Evolutionary conservation across 1,284 basidiomycete species (phyloP), one percentile per base, ranked within the genome.

Genomic region (Ustilago hordei): DNA sequence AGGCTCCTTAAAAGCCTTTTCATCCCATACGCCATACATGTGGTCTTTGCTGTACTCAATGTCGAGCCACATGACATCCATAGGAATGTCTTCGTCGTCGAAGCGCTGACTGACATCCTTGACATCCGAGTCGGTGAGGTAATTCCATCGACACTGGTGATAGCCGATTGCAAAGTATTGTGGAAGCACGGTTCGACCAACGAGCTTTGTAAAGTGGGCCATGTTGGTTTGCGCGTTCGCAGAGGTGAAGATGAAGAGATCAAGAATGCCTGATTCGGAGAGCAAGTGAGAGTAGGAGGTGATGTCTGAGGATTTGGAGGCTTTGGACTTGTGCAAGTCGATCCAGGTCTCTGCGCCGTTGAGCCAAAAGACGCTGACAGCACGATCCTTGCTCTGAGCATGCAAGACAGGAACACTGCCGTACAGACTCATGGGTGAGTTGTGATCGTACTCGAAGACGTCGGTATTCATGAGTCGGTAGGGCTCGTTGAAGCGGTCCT

Each of bases 71-170:
- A 98, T 93, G 8, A 97, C 95, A 83, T 98, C 97, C 41, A 98
- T 91, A 0, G 97, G 96, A 62, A 98, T 95, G 81, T 97, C 93
- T 41, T 92, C 92, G 78, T 94, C 92, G 76, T 98, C 95, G 84
- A 99, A 98, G 60, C 91, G 89, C 81, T 89, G 89, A 87, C 95
- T 92, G 8, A 98, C 95, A n/a, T 90, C 89, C 19, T 95, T 90
- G 6, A 99, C 90, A 85, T 99, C 97, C 12, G 92, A 91, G 55
- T 94, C 92, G 85, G 91, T 93, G 77, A 97, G 90, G 84, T 99
- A 99, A 87, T 99, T 99, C 97, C 97, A 99, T 53, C 97, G 89
- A 87, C 95, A 98, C 86, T 99, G 96, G 87, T 99, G 96, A 86
- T 99, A 96, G 0, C 92, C 96, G 59, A 98, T 89, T 34, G 94